Base-by-base conservation (phyloP, 2,329 filamentous ascomycete genomes). In the Penicillium sp. region DNA sequence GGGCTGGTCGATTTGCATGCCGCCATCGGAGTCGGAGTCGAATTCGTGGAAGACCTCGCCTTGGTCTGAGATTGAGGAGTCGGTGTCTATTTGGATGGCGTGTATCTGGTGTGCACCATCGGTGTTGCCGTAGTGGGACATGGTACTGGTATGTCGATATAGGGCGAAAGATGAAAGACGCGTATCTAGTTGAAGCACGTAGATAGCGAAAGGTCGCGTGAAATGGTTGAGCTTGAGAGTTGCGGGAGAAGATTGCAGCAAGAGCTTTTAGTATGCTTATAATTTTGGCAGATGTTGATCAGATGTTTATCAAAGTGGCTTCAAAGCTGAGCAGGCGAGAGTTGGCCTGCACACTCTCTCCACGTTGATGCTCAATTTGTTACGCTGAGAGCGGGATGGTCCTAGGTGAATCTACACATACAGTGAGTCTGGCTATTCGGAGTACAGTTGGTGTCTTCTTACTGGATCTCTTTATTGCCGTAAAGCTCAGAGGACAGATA, bases 1-100 rank as follows among this genome's bases (percentile, higher is more conserved):
- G 23, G 49, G 42, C 16, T 54, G 33, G 8, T 67, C 64, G 36
- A 67, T 38, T 29, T 65, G 54, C 65, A 68, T 67, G 12, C 57
- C 59, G 16, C 65, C 63, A 36, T 61, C 57, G 0, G 41, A 42
- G 12, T 61, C 58, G 0, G 55, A 55, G 13, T 62, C 62, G 3
- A 55, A 56, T 16, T 65, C 59, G 2, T 28, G 13, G 13, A 10
- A 28, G 23, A n/a, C 41, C 13, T 39, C 36, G 36, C 16, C 36
- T 39, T 23, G 36, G 8, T 23, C 18, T 21, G n/a, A 36, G 33
- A 1, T 6, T 9, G 36, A 39, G 16, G 34, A 21, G 21, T 42
- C 41, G n/a, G 41, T 54, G 42, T 52, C 53, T 23, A 34, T 47
- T 10, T 50, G 43, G 45, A 53, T 42, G 42, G 60, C 56, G 38